Percentiles rank a stretch among this genome's conserved stretches.
These are phyloP conservation scores for Nitzschia putrida DNA, from an alignment of 108 stramenopile species.

Conservation along the genomic window DNA sequence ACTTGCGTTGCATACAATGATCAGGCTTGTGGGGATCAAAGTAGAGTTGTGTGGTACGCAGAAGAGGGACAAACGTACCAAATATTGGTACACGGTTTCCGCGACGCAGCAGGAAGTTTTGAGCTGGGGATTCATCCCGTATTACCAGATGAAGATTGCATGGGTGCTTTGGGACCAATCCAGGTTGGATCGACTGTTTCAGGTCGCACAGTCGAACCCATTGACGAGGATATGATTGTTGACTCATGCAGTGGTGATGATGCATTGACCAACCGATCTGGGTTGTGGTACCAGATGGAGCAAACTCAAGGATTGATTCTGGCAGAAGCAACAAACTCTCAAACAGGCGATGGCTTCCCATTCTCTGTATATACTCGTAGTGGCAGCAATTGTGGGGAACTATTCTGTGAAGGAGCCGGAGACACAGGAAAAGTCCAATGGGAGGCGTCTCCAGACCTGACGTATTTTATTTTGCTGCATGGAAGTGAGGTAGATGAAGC, in stretches of 20 bases:
- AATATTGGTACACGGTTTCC: conserved; percentile 32
- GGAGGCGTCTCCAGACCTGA: conserved; percentile 4
- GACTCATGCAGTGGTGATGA: conserved; percentile 13
- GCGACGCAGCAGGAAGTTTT: conserved; percentile 29
- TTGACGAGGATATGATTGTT: neutral
- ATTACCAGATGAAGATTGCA: conserved; percentile 14
- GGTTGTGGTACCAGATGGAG: conserved; percentile 34
- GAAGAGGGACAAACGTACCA: conserved; percentile 25
- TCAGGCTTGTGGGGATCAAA: conserved; percentile 37
- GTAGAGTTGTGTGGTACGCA: conserved; percentile 30
- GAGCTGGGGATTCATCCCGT: conserved; percentile 10
- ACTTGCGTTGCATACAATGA: conserved; percentile 35
- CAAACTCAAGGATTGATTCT: conserved; percentile 21
- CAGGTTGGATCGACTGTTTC: conserved; percentile 10
- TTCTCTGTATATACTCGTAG: conserved; percentile 39
- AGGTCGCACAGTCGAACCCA: conserved; percentile 23
- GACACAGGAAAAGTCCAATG: conserved; percentile 20
- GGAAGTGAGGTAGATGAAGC: conserved; percentile 14
- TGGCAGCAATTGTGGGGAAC: conserved; percentile 18
- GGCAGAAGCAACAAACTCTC: conserved; percentile 18
- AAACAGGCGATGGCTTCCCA: conserved; percentile 17
- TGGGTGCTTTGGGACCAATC: conserved; percentile 17
- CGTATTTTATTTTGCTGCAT: conserved; percentile 31
- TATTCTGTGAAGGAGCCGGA: conserved; percentile 26
- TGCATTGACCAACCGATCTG: neutral